Percentiles rank a stretch among this genome's conserved stretches.
phyloP scores from a whole-genome alignment of 495 filamentous ascomycete species.

The Neurospora intermedia region DNA sequence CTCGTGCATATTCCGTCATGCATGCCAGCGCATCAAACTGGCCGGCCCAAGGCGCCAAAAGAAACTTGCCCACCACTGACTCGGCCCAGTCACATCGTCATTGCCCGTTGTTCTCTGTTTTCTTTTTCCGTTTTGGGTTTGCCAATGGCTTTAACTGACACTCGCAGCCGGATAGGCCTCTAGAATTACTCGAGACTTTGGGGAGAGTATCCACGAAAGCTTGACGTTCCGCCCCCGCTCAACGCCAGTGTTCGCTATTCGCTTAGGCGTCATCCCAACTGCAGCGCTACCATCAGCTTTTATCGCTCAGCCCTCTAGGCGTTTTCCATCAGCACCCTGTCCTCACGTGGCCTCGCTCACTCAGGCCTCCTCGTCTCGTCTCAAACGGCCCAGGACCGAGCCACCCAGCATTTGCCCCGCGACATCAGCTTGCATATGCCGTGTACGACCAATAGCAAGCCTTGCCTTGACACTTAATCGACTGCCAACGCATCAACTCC shows the following conservation, averaged over 20 bases:
- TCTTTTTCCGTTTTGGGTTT: background rate
- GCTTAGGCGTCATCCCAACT: background rate
- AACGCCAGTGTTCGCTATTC: background rate
- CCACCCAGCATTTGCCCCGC: conserved; percentile 38
- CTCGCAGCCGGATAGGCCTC: background rate
- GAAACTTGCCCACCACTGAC: conserved; percentile 26
- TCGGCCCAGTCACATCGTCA: conserved; percentile 28
- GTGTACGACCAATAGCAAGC: conserved; percentile 43
- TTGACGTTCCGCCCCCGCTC: background rate
- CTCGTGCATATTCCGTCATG: conserved; percentile 47
- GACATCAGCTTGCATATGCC: conserved; percentile 50
- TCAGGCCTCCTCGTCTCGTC: conserved; percentile 18
- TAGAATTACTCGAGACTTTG: background rate
- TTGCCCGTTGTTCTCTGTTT: background rate
- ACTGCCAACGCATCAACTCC: conserved; percentile 50
- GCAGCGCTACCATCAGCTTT: background rate
- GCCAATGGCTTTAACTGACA: background rate
- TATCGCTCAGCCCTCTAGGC: conserved; percentile 1
- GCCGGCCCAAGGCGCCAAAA: conserved; percentile 37
- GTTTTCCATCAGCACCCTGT: conserved; percentile 9
- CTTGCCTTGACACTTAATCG: conserved; percentile 32
- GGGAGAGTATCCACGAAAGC: background rate
- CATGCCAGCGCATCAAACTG: conserved; percentile 47
- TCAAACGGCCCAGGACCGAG: conserved; percentile 25
- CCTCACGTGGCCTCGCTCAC: conserved; percentile 35